Percentiles rank a stretch among this genome's conserved stretches.
Evolutionary conservation across 2,329 filamentous ascomycete species (phyloP).

Genomic region (Talaromyces amestolkiae): DNA sequence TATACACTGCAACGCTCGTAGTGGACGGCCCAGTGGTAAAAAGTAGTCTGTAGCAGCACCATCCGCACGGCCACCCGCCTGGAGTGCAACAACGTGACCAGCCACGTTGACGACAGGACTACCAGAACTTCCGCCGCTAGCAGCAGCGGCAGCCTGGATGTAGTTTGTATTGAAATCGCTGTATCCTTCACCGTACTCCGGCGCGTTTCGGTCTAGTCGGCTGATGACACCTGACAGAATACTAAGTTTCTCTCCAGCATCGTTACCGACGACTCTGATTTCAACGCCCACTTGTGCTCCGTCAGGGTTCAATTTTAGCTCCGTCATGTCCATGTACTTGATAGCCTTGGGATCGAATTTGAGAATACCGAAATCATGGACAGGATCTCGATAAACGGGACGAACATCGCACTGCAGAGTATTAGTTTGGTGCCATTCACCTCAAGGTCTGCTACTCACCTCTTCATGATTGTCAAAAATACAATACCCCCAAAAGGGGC

Average conservation of each 20-base stretch:
- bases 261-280: constrained; percentile 96
- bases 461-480: constrained; percentile 98
- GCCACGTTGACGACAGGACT: constrained; percentile 96
- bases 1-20: constrained; percentile 82
- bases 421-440: background rate
- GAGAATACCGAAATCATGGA: constrained; percentile 97
- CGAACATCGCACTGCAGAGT: constrained; percentile 76
- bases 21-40: constrained; percentile 83
- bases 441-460: constrained; percentile 34
- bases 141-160: constrained; percentile 95
- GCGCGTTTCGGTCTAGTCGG: constrained; percentile 90
- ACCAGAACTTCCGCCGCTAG: constrained; percentile 95
- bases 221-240: constrained; percentile 97
- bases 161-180: constrained; percentile 97
- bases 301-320: constrained; percentile 78
- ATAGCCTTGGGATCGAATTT: constrained; percentile 94
- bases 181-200: constrained; percentile 96
- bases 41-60: constrained; percentile 98
- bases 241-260: constrained; percentile 96
- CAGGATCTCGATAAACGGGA: constrained; percentile 94
- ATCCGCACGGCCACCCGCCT: constrained; percentile 90
- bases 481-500: constrained; percentile 96
- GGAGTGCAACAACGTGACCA: constrained; percentile 84
- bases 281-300: constrained; percentile 84
- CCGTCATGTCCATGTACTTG: constrained; percentile 91